Evolutionary conservation across 2,329 filamentous ascomycete species (phyloP).

Genomic region (Rutstroemia sp.): DNA sequence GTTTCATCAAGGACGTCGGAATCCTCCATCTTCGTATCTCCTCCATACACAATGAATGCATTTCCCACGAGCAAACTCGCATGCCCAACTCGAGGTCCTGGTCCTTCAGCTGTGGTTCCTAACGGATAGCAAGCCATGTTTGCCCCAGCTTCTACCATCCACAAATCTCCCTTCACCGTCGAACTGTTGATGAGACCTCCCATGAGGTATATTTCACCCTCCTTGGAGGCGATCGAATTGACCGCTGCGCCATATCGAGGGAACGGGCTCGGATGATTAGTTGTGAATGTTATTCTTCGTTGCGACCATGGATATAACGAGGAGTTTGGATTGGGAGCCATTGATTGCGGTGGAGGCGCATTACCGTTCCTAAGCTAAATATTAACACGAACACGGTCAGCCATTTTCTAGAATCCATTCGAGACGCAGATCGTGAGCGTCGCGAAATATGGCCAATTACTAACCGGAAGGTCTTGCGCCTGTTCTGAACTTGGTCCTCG

Average conservation of each 20-base stretch:
- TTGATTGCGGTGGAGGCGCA: conserved; percentile 27
- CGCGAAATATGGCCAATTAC: conserved; percentile 13
- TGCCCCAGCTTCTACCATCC: conserved; percentile 90
- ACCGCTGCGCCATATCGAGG: conserved; percentile 95
- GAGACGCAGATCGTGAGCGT: conserved; percentile 1
- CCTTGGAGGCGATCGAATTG: conserved; percentile 86
- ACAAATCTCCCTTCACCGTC: conserved; percentile 92
- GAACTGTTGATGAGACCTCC: conserved; percentile 91
- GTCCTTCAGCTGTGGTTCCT: conserved; percentile 85
- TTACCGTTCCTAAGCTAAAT: conserved; percentile 47
- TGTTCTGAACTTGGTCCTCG: conserved; percentile 36
- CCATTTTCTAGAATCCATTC: background rate
- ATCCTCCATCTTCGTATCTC: conserved; percentile 96
- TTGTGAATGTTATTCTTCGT: conserved; percentile 76
- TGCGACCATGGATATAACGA: conserved; percentile 96
- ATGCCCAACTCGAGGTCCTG: conserved; percentile 90
- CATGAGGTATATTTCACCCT: conserved; percentile 97
- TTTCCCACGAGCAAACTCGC: conserved; percentile 92
- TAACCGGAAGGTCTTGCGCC: conserved; percentile 34
- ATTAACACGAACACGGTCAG: conserved; percentile 8
- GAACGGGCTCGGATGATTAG: conserved; percentile 77
- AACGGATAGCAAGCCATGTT: conserved; percentile 88
- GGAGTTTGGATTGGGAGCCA: conserved; percentile 52
- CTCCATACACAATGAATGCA: conserved; percentile 97
- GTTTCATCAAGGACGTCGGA: conserved; percentile 89